Evolutionary conservation across 176 grass and related monocot species (phyloP), one percentile per base, ranked within the genome.

Genomic region (Ensete ventricosum): DNA sequence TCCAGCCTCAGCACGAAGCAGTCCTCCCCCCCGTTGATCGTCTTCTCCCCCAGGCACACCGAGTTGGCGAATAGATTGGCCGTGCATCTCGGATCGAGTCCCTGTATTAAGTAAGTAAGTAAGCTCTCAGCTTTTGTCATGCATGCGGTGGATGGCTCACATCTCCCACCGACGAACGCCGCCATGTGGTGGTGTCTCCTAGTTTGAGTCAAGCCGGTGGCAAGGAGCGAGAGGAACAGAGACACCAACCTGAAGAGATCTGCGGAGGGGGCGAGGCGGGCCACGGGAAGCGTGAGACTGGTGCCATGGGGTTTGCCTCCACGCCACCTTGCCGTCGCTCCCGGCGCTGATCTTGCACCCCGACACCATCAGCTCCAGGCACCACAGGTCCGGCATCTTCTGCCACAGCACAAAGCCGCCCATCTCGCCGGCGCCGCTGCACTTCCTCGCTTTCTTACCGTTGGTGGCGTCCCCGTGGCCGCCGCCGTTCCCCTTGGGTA

Each of bases 291-390:
- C 91, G 80, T 99, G 95, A 3, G 95, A 94, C 71, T 99, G 95
- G 79, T 99, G 90, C 95, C 95, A 94, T 20, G 88, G 95, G 62
- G 95, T 99, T 84, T 99, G 95, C 21, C 95, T 81, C 95, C 95
- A 99, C 0, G 95, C 90, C 6, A 99, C 95, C 82, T 89, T 99
- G 54, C 95, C 90, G 65, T 99, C 90, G 53, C 95, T 99, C 49
- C 95, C 95, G 80, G 95, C 90, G 73, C 95, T 94, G 81, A 99
- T 94, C 86, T 99, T 99, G 90, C 91, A 91, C n/a, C 95, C 95
- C 2, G 95, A 94, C 62, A 99, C 95, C 13, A 99, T 88, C 19
- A 99, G 86, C 82, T 99, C 95, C 17, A 99, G 88, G 78, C 88
- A 99, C 95, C 95, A 99, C 76, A 99, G 79, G 75, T 99, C 88